Percentiles rank a stretch among this genome's conserved stretches.
Conservation (phyloP, 2,329 filamentous ascomycete species). For the Talaromyces sp. region DNA sequence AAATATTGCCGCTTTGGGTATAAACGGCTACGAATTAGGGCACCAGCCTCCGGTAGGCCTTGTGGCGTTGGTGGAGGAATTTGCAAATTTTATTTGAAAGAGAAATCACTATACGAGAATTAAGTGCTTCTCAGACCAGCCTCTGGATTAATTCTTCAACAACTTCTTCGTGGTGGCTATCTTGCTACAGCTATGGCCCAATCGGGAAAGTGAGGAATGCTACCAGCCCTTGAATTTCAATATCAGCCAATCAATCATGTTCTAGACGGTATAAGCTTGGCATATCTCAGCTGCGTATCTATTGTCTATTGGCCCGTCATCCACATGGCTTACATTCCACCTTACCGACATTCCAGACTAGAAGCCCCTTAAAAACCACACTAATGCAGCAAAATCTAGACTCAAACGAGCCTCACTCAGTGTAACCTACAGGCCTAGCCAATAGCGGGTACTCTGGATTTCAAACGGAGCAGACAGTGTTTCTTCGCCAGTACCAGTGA, state of each 20-base stretch:
- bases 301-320: neutral
- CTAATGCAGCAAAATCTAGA: neutral
- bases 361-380: neutral
- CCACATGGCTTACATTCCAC: slow-evolving; percentile 7
- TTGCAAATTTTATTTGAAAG: neutral
- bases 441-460: slow-evolving; percentile 59
- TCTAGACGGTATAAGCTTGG: neutral
- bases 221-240: neutral
- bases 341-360: slow-evolving; percentile 1
- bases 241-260: neutral
- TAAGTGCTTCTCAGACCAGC: neutral
- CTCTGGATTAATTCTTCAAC: neutral
- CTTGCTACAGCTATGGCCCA: neutral
- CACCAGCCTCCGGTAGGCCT: neutral
- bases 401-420: neutral
- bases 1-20: slow-evolving; percentile 6
- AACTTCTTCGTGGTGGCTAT: neutral
- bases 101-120: neutral
- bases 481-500: slow-evolving; percentile 51
- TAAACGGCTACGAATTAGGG: neutral
- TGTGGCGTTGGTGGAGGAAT: neutral
- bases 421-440: slow-evolving; percentile 53
- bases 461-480: slow-evolving; percentile 50
- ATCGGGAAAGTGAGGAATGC: neutral
- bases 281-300: neutral